Percentiles rank a stretch among this genome's conserved stretches.
These are phyloP conservation scores for Capronia americana DNA, from an alignment of 2,329 filamentous ascomycete species.

Conservation along the genomic window DNA sequence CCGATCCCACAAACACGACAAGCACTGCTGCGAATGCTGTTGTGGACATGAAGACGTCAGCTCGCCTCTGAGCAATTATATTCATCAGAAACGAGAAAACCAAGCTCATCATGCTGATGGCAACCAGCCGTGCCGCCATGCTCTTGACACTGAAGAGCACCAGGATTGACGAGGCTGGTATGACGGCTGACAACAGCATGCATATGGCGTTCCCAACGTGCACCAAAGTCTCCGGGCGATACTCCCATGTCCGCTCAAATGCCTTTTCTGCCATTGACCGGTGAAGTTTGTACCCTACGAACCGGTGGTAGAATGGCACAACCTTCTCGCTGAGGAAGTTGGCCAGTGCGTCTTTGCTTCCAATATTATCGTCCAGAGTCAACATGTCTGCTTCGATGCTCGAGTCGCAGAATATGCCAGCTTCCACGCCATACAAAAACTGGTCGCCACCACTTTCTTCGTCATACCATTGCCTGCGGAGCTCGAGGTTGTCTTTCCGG, in stretches of 20 bases:
- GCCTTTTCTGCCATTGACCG: slow-evolving; percentile 34
- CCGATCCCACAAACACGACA: slow-evolving; percentile 36
- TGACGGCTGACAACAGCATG: slow-evolving; percentile 36
- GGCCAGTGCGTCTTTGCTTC: slow-evolving; percentile 32
- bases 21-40: slow-evolving; percentile 38
- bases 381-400: slow-evolving; percentile 31
- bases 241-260: slow-evolving; percentile 33
- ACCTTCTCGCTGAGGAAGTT: slow-evolving; percentile 33
- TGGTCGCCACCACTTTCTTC: slow-evolving; percentile 36
- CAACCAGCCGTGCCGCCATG: slow-evolving; percentile 32
- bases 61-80: slow-evolving; percentile 36
- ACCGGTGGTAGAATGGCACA: slow-evolving; percentile 35
- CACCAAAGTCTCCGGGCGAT: slow-evolving; percentile 33
- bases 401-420: slow-evolving; percentile 33
- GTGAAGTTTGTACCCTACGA: slow-evolving; percentile 35
- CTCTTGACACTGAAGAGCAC: slow-evolving; percentile 35
- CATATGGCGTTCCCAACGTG: slow-evolving; percentile 34
- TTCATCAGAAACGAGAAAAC: slow-evolving; percentile 38
- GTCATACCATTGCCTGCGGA: slow-evolving; percentile 37
- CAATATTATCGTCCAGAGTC: slow-evolving; percentile 29
- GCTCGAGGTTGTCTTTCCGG: slow-evolving; percentile 32
- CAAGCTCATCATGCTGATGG: slow-evolving; percentile 36
- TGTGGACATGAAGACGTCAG: slow-evolving; percentile 38
- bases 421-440: slow-evolving; percentile 36
- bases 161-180: slow-evolving; percentile 35